phyloP scores from a whole-genome alignment of 768 basidiomycete species.

The Boletus bicolor region DNA sequence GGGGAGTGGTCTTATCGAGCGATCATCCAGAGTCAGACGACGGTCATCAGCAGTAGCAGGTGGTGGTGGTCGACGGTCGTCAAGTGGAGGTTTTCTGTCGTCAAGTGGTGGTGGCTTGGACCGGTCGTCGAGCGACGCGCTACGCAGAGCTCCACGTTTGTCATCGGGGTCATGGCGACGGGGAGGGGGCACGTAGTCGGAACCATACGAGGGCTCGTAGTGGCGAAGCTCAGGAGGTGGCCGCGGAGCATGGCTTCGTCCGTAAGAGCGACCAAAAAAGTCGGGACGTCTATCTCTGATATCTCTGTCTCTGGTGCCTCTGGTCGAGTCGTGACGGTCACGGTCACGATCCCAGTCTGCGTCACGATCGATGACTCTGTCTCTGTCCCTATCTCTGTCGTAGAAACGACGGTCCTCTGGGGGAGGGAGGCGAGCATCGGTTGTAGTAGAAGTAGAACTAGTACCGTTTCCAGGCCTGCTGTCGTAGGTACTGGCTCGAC shows the following conservation, averaged over 20 bases:
- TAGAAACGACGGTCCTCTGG: slow-evolving; percentile 31
- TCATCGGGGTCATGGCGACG: slow-evolving; percentile 35
- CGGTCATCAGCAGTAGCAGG: slow-evolving; percentile 20
- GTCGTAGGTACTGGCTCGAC: slow-evolving; percentile 11
- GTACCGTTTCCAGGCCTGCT: slow-evolving; percentile 9
- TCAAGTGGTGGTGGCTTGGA: slow-evolving; percentile 28
- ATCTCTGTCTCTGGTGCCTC: slow-evolving; percentile 28
- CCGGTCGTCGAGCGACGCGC: slow-evolving; percentile 20
- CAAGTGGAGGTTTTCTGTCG: slow-evolving; percentile 29
- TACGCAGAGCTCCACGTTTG: slow-evolving; percentile 24
- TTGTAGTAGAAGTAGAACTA: not conserved
- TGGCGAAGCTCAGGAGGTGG: slow-evolving; percentile 47
- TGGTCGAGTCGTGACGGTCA: slow-evolving; percentile 22
- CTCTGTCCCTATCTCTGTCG: slow-evolving; percentile 35
- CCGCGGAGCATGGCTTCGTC: slow-evolving; percentile 38
- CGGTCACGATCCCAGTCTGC: slow-evolving; percentile 34
- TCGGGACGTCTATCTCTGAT: slow-evolving; percentile 37
- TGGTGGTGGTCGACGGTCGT: slow-evolving; percentile 27
- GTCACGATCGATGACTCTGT: slow-evolving; percentile 33
- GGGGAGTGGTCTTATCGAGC: slow-evolving; percentile 30
- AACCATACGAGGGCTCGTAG: slow-evolving; percentile 43
- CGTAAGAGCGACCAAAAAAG: slow-evolving; percentile 38
- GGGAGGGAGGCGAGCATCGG: slow-evolving; percentile 15
- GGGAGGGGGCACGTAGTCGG: slow-evolving; percentile 31
- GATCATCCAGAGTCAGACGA: slow-evolving; percentile 31